Evolutionary conservation across 1,284 basidiomycete species (phyloP).

Genomic region (Melanopsichium pennsylvanicum): DNA sequence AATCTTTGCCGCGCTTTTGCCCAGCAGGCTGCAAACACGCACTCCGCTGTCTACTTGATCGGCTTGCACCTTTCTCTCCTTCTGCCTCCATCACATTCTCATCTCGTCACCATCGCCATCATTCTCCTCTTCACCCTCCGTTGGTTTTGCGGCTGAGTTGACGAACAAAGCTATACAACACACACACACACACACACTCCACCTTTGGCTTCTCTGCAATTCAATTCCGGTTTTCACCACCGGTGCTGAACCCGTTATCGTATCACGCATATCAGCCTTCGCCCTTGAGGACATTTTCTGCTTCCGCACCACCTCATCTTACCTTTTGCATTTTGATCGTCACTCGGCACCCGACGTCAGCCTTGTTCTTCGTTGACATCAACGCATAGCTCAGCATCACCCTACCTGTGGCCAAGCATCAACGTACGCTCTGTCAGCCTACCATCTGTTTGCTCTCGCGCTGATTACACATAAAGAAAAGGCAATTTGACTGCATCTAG

Average conservation of each 20-base stretch:
- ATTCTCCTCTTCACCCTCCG: constrained; percentile 1
- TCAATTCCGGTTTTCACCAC: background rate
- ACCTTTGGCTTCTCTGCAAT: background rate
- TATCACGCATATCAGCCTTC: background rate
- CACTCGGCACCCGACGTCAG: constrained; percentile 6
- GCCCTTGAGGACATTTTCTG: background rate
- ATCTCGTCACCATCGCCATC: constrained; percentile 13
- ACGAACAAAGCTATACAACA: too few relatives aligned
- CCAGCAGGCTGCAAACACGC: too few relatives aligned
- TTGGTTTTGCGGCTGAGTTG: constrained; percentile 22
- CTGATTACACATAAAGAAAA: background rate
- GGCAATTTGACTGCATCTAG: background rate
- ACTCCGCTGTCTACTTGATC: too few relatives aligned
- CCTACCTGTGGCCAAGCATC: background rate
- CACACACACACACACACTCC: constrained; percentile 1
- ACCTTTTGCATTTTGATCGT: constrained; percentile 7
- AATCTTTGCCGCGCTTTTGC: too few relatives aligned
- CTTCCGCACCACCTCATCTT: constrained; percentile 6
- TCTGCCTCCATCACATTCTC: too few relatives aligned
- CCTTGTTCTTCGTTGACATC: constrained; percentile 17
- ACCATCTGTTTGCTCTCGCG: background rate
- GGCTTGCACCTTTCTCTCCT: background rate
- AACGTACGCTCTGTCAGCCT: background rate
- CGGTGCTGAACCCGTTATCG: background rate
- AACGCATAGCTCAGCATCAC: constrained; percentile 1